Base-by-base conservation (phyloP, 495 filamentous ascomycete species). In the Cladorrhinum samala region DNA sequence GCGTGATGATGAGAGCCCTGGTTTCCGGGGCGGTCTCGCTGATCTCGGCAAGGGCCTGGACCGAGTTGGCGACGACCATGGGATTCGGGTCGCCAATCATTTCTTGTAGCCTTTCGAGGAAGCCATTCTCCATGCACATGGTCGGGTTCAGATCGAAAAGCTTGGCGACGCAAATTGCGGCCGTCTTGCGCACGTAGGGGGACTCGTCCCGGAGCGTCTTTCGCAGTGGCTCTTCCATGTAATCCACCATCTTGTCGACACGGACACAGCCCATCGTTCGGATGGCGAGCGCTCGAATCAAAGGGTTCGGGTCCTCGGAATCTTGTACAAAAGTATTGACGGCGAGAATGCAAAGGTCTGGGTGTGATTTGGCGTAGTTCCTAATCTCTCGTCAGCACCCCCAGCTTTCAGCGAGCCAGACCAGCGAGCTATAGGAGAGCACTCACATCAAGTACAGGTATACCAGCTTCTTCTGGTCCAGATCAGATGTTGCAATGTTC, bases 311-410 rank as follows among this genome's bases (percentile, higher is more conserved):
- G 68, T 99, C 93, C 80, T 99, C 93, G 8, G 93, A 91, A 64
- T 99, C 93, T 79, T 99, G 93, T 17, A 97, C 92, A 60, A 99
- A 99, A 20, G 93, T 99, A 68, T 99, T 99, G 59, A 99, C 93
- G 58, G 93, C 93, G 56, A 99, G 83, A 71, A 99, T 99, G 72
- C 93, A 99, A 33, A 99, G 86, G 65, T 99, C 93, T 14, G 93
- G 93, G 70, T 99, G 93, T 46, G 94, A 95, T 80, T 99, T 99
- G 62, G 93, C 93, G 71, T 99, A 99, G 72, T 99, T 99, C 91
- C 91, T 96, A 48, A 11, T 46, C 19, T 45, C 48, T 8, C 19
- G 56, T 70, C 40, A 75, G 57, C 45, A 49, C 33, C 13, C n/a
- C 24, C 23, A 6, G 8, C 13, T n/a, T 16, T 17, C 51, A 40